Conservation (phyloP, 2,329 filamentous ascomycete genomes). For the Diplodia sapinea region DNA sequence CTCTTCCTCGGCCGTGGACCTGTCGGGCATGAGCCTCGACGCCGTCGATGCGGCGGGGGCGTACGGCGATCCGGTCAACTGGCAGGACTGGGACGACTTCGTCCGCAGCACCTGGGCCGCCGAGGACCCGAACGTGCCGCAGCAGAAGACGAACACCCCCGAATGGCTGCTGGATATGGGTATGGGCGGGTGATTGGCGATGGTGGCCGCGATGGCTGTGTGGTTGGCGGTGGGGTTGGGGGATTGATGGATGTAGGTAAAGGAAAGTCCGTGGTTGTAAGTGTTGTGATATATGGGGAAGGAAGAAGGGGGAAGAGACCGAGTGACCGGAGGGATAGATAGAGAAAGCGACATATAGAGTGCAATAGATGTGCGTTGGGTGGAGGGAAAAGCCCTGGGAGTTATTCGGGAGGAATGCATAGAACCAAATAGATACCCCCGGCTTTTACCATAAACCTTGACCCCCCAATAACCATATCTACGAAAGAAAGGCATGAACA, state of each 20-base stretch:
- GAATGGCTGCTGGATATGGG: slow-evolving; percentile 28
- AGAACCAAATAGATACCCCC: background rate
- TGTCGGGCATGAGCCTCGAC: slow-evolving; percentile 25
- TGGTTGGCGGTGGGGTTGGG: background rate
- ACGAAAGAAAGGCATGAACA: background rate
- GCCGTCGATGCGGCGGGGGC: background rate
- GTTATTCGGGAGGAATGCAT: background rate
- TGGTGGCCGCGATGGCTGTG: background rate
- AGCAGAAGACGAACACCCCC: slow-evolving; percentile 23
- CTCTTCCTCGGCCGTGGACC: background rate
- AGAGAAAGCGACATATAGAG: background rate
- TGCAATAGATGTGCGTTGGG: background rate
- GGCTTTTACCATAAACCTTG: background rate
- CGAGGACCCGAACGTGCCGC: slow-evolving; percentile 2
- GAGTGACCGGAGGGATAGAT: background rate
- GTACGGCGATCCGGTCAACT: slow-evolving; percentile 29
- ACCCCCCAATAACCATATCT: background rate
- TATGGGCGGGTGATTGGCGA: background rate
- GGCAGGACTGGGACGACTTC: slow-evolving; percentile 29
- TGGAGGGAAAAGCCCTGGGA: background rate
- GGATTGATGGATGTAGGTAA: background rate
- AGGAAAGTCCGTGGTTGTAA: background rate
- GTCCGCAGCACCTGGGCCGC: slow-evolving; percentile 30
- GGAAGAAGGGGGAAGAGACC: too few relatives aligned
- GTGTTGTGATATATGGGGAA: too few relatives aligned